These are phyloP conservation scores for Clonostachys rhizophaga DNA, from an alignment of 2,329 filamentous ascomycete genomes.

Conservation along the genomic window DNA sequence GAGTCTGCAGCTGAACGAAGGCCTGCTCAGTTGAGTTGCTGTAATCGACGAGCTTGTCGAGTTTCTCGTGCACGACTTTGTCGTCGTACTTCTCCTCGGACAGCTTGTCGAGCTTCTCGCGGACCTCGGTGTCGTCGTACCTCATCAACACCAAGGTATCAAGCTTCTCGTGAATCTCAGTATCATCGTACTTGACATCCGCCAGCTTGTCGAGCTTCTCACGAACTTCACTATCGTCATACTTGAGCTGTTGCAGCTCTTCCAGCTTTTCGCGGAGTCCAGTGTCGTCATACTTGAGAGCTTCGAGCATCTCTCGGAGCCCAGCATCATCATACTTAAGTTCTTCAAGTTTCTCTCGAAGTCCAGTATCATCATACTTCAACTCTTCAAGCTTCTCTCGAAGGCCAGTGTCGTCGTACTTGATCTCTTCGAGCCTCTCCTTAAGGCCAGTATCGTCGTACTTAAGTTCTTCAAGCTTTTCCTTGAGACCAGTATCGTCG, in stretches of 20 bases:
- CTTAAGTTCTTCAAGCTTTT: slow-evolving; percentile 36
- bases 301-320: slow-evolving; percentile 27
- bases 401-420: slow-evolving; percentile 47
- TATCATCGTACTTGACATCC: slow-evolving; percentile 55
- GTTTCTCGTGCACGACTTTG: slow-evolving; percentile 25
- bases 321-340: slow-evolving; percentile 15
- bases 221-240: slow-evolving; percentile 13
- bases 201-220: slow-evolving; percentile 23
- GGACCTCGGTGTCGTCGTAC: slow-evolving; percentile 19
- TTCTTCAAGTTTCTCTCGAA: slow-evolving; percentile 24
- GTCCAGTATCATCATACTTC: slow-evolving; percentile 13
- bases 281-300: slow-evolving; percentile 17
- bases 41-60: slow-evolving; percentile 52
- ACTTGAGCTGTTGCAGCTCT: slow-evolving; percentile 25
- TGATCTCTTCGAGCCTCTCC: slow-evolving; percentile 23
- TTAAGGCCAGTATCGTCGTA: slow-evolving; percentile 23
- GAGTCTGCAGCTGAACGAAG: slow-evolving; percentile 69
- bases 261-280: slow-evolving; percentile 17
- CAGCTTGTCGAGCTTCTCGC: slow-evolving; percentile 19
- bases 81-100: slow-evolving; percentile 56
- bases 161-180: slow-evolving; percentile 27
- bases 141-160: slow-evolving; percentile 27
- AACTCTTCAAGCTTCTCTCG: slow-evolving; percentile 43
- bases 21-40: slow-evolving; percentile 63
- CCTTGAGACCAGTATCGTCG: slow-evolving; percentile 36